A percentile compares a stretch with the other conserved stretches of the same genome.
These are phyloP conservation scores for Fusarium sp. DNA, from an alignment of 2,329 filamentous ascomycete species.

Conservation along the genomic window DNA sequence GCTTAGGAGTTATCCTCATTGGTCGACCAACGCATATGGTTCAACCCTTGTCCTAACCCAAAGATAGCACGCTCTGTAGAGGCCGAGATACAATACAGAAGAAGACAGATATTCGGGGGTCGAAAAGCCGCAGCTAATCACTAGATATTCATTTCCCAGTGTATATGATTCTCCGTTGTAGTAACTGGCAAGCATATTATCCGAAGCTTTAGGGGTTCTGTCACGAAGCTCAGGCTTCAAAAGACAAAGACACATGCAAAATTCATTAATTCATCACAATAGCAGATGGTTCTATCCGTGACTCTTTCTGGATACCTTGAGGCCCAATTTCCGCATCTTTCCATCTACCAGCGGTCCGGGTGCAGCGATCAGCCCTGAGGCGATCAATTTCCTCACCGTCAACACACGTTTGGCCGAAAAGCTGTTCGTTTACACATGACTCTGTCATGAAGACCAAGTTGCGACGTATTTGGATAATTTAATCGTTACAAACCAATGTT, in stretches of 20 bases:
- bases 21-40: conserved; percentile 32
- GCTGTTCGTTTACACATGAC: background rate
- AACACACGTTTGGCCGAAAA: background rate
- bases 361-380: background rate
- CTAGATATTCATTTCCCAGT: background rate
- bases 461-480: too few relatives aligned
- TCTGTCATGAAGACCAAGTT: background rate
- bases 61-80: conserved; percentile 25
- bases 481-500: background rate
- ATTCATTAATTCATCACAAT: background rate
- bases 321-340: background rate
- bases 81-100: background rate
- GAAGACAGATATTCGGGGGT: background rate
- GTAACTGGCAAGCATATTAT: background rate
- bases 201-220: background rate
- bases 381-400: background rate
- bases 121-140: background rate
- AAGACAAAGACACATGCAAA: background rate
- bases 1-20: conserved; percentile 48
- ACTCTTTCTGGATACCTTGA: too few relatives aligned
- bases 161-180: background rate
- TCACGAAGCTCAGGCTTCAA: background rate
- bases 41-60: conserved; percentile 44
- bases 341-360: background rate
- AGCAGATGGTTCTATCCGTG: background rate